Percentiles rank a stretch among this genome's conserved stretches.
These are phyloP conservation scores for Penicillium digitatum DNA, from an alignment of 2,329 filamentous ascomycete genomes.

Conservation along the genomic window DNA sequence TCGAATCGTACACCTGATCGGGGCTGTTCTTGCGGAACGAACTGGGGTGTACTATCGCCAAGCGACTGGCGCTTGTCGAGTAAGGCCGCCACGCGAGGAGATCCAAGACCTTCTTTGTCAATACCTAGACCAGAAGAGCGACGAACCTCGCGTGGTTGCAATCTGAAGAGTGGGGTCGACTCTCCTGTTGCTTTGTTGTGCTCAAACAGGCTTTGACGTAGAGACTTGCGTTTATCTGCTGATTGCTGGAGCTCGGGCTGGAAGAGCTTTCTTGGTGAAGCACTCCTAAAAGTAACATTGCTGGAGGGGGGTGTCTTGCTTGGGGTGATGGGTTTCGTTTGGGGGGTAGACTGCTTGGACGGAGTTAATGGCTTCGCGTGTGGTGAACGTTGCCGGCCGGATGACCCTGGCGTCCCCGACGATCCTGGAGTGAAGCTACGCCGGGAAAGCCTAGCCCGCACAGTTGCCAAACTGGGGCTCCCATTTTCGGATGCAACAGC, in stretches of 20 bases:
- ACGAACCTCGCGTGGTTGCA: conserved; percentile 56
- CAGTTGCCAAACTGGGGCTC: conserved; percentile 55
- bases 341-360: conserved; percentile 45
- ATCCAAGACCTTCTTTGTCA: conserved; percentile 68
- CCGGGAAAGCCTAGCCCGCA: conserved; percentile 46
- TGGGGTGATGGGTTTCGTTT: conserved; percentile 47
- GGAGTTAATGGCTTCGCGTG: conserved; percentile 38
- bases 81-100: conserved; percentile 67
- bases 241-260: conserved; percentile 41
- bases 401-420: conserved; percentile 45
- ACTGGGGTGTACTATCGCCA: conserved; percentile 61
- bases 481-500: conserved; percentile 47
- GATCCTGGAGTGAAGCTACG: conserved; percentile 46
- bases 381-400: conserved; percentile 38
- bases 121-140: conserved; percentile 65
- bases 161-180: conserved; percentile 59
- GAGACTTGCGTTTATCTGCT: conserved; percentile 36
- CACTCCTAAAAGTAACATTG: conserved; percentile 44
- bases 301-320: conserved; percentile 50
- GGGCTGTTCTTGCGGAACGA: conserved; percentile 53
- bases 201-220: conserved; percentile 51
- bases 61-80: conserved; percentile 69
- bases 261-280: conserved; percentile 51
- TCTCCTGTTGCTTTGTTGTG: conserved; percentile 52
- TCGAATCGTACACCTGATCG: conserved; percentile 58